Percentiles rank a stretch among this genome's conserved stretches.
Conservation (phyloP, 2,329 filamentous ascomycete species). For the Fusarium irregulare region DNA sequence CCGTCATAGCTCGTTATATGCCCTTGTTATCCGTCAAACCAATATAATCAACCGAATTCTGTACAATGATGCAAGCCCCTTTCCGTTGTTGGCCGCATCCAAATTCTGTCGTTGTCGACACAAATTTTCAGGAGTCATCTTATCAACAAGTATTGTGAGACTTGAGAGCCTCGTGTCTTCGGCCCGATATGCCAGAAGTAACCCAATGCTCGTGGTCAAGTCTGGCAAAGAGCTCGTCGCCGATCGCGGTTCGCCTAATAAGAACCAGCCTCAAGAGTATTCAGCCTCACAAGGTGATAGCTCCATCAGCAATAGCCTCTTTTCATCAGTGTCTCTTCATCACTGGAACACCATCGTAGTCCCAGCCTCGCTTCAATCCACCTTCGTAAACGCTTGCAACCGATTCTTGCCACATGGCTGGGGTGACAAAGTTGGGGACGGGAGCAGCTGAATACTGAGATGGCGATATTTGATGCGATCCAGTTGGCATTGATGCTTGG, state of each 20-base stretch:
- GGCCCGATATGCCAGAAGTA: slow-evolving; percentile 2
- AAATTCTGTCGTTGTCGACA: slow-evolving; percentile 11
- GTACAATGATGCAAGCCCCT: slow-evolving; percentile 13
- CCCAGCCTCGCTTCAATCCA: slow-evolving; percentile 71
- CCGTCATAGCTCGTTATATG: slow-evolving; percentile 37
- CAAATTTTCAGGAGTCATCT: not conserved
- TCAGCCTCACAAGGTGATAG: slow-evolving; percentile 10
- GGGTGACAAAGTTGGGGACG: slow-evolving; percentile 71
- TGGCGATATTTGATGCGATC: slow-evolving; percentile 60
- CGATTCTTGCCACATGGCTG: slow-evolving; percentile 79
- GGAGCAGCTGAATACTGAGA: slow-evolving; percentile 65
- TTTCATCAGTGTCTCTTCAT: slow-evolving; percentile 48
- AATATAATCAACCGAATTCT: slow-evolving; percentile 17
- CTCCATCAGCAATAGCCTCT: slow-evolving; percentile 10
- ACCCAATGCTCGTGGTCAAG: not conserved
- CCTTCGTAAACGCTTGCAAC: slow-evolving; percentile 76
- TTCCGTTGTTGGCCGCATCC: slow-evolving; percentile 6
- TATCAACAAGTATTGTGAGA: slow-evolving; percentile 4
- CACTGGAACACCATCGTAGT: slow-evolving; percentile 58
- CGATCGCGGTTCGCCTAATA: slow-evolving; percentile 6
- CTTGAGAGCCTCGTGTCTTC: slow-evolving; percentile 2
- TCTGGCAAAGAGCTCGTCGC: not conserved
- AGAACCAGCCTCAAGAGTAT: slow-evolving; percentile 24
- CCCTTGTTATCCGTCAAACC: slow-evolving; percentile 14
- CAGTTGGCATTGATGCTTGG: slow-evolving; percentile 57